Evolutionary conservation across 2,329 filamentous ascomycete species (phyloP).

Genomic region (Thermothelomyces thermophilus): DNA sequence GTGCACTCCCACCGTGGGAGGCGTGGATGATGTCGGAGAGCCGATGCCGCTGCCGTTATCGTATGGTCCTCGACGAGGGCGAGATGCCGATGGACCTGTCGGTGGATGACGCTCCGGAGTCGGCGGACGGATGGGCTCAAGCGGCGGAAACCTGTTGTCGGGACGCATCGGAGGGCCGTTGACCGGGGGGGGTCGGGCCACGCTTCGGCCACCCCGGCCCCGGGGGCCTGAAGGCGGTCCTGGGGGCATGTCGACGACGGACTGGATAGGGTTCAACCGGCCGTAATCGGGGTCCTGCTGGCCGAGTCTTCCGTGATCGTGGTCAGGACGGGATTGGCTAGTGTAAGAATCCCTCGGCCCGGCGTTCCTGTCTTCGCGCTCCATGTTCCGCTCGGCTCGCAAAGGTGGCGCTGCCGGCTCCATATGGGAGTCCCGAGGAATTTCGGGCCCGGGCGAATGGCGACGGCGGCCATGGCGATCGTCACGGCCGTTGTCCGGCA

Average conservation of each 20-base stretch:
- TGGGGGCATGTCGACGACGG: constrained; percentile 43
- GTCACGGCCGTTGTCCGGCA: constrained; percentile 38
- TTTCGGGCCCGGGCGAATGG: constrained; percentile 31
- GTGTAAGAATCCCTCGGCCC: constrained; percentile 16
- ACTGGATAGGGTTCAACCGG: constrained; percentile 49
- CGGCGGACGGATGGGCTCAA: constrained; percentile 37
- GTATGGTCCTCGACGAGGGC: constrained; percentile 40
- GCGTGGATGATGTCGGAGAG: constrained; percentile 21
- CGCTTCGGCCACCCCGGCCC: constrained; percentile 34
- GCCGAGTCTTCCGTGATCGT: constrained; percentile 43
- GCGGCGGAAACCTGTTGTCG: constrained; percentile 37
- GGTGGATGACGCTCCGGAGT: constrained; percentile 48
- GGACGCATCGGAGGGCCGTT: constrained; percentile 35
- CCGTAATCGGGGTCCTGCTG: constrained; percentile 58
- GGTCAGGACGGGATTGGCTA: constrained; percentile 37
- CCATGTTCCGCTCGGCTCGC: constrained; percentile 30
- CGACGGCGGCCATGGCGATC: constrained; percentile 42
- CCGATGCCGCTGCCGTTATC: constrained; percentile 26
- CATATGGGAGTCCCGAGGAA: constrained; percentile 28
- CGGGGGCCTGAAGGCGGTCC: constrained; percentile 49
- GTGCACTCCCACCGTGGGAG: constrained; percentile 29
- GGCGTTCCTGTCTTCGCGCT: constrained; percentile 32
- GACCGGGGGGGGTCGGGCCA: constrained; percentile 27
- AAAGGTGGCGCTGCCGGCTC: constrained; percentile 25
- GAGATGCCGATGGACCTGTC: constrained; percentile 46